Evolutionary conservation across 2,329 filamentous ascomycete genomes (phyloP), one percentile per base, ranked within the genome.

Genomic region (Magnaporthiopsis incrustans): DNA sequence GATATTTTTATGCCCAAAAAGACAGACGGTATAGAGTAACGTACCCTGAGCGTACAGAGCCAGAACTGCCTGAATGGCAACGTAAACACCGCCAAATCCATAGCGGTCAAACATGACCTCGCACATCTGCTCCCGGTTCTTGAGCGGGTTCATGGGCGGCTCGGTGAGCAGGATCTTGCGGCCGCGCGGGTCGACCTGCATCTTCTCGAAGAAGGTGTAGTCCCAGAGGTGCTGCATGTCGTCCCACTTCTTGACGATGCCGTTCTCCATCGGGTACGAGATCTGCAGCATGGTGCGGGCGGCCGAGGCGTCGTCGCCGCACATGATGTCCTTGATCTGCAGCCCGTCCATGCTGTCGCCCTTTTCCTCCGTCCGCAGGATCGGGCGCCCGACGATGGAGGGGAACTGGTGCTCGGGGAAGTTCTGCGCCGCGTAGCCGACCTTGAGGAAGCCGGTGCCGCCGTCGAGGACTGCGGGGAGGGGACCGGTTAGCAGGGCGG

Each of bases 211-310:
- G 77, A 99, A 99, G 30, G 95, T 99, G 77, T 96, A 98, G 80
- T 99, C 94, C 95, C 95, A 99, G 64, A 99, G 88, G 75, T 98
- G 94, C 81, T 97, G 91, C 95, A 99, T 99, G 77, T 99, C 95
- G 71, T 99, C 95, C 95, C 95, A 99, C 75, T 92, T 93, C 85
- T 97, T 98, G 70, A 99, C 92, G 73, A 99, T 98, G 72, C 95
- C 95, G 77, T 99, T 99, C 78, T 99, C 95, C 95, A 99, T 99
- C 71, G 95, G 95, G 77, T 99, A 99, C 77, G 90, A 96, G 74
- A 99, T 96, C 78, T 99, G 95, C 67, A 99, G 87, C 92, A 97
- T 97, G 67, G 91, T 97, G 73, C 95, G 88, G 69, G 95, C 94
- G 63, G 92, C 92, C 22, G 95, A 93, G 61, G 95, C 95, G 80